A percentile compares a stretch with the other conserved stretches of the same genome.
These are phyloP conservation scores for Globisporangium heterothallicum DNA, from an alignment of 352 stramenopile species.

Conservation along the genomic window DNA sequence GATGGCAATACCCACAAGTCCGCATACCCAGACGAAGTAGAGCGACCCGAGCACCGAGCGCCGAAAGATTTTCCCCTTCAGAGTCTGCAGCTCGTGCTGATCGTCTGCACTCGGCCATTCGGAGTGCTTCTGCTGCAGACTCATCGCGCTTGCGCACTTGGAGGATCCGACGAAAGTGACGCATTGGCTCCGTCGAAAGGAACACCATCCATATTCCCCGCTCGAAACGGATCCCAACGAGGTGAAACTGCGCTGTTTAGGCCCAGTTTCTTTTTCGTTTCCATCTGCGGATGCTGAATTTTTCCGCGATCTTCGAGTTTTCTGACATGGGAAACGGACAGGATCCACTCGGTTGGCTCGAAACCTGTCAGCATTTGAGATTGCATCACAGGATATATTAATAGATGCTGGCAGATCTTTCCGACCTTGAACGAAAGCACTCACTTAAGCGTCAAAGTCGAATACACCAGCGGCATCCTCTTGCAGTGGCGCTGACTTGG, in stretches of 20 bases:
- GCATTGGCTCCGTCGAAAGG: no score
- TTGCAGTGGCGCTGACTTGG: not conserved
- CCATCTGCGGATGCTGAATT: not conserved
- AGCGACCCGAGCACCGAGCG: conserved; percentile 24
- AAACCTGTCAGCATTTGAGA: no score
- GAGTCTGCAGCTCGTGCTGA: conserved; percentile 25
- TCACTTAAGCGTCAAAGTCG: conserved; percentile 12
- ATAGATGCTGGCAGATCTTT: no score
- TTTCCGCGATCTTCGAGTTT: not conserved
- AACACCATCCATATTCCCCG: no score
- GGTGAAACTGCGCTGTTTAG: not conserved
- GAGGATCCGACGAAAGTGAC: not conserved
- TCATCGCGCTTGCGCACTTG: not conserved
- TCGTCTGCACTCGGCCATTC: conserved; percentile 17
- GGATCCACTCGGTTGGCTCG: no score
- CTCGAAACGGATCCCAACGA: not conserved
- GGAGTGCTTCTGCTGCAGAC: not conserved
- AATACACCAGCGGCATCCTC: conserved; percentile 4
- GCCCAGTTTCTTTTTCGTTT: conserved; percentile 1
- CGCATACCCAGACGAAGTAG: conserved; percentile 23
- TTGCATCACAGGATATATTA: no score
- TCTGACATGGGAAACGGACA: no score
- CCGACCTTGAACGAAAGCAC: not conserved
- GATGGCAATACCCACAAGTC: conserved; percentile 9
- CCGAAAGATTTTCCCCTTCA: conserved; percentile 24